Percentiles rank a stretch among this genome's conserved stretches.
Conservation (phyloP, 352 stramenopile genomes). For the Phytophthora vignae region DNA sequence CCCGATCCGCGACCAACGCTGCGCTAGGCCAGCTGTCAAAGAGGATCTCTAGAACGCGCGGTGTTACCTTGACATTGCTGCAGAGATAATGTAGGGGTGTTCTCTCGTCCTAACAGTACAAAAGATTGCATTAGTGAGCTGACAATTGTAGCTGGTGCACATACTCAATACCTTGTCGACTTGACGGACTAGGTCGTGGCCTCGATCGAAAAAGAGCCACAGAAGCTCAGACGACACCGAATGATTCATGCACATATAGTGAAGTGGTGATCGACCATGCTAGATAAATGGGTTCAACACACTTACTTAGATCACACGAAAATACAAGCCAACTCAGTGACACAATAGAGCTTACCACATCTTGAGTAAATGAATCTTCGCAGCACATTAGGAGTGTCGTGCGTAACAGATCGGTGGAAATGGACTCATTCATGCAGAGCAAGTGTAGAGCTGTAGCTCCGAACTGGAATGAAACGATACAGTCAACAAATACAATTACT, state of each 20-base stretch:
- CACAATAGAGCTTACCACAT: conserved; percentile 43
- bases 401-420: conserved; percentile 46
- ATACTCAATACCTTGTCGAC: conserved; percentile 52
- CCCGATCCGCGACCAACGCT: conserved; percentile 59
- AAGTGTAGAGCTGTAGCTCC: conserved; percentile 67
- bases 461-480: conserved; percentile 37
- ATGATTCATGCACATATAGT: conserved; percentile 78
- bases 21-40: conserved; percentile 75
- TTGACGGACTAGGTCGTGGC: conserved; percentile 57
- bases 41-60: conserved; percentile 68
- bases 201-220: conserved; percentile 79
- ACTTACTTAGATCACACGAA: not conserved
- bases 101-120: conserved; percentile 50
- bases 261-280: conserved; percentile 66
- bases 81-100: conserved; percentile 73
- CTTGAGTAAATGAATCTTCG: conserved; percentile 53
- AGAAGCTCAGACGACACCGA: conserved; percentile 62
- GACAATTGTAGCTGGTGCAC: not conserved
- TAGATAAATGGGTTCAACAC: conserved; percentile 16
- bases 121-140: not conserved
- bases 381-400: conserved; percentile 52
- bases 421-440: conserved; percentile 70
- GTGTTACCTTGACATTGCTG: conserved; percentile 55
- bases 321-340: conserved; percentile 1
- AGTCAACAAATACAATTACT: not conserved